phyloP scores from a whole-genome alignment of 2,329 filamentous ascomycete genomes.

The Dendrostoma leiphaemia region DNA sequence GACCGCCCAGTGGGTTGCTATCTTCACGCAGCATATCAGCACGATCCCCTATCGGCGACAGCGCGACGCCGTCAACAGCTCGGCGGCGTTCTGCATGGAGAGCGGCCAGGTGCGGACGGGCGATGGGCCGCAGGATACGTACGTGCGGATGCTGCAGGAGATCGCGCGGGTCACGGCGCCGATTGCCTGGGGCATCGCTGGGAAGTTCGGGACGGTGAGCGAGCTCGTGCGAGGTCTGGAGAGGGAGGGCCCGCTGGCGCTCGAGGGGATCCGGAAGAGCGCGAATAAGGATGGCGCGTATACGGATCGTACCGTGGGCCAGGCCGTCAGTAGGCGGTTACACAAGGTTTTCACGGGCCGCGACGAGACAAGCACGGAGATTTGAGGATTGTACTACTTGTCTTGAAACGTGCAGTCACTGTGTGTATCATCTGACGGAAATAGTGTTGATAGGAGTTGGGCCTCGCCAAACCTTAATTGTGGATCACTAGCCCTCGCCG shows the following conservation, averaged over 20 bases:
- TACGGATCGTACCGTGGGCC: conserved; percentile 55
- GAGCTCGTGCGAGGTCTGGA: conserved; percentile 60
- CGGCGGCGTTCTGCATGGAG: conserved; percentile 75
- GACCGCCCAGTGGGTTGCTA: conserved; percentile 69
- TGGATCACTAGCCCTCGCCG: too few relatives aligned
- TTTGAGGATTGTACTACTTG: too few relatives aligned
- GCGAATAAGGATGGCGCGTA: conserved; percentile 56
- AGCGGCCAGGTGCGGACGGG: conserved; percentile 72
- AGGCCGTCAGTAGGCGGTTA: conserved; percentile 56
- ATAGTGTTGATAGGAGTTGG: too few relatives aligned
- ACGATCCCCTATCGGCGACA: conserved; percentile 69
- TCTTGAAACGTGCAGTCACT: too few relatives aligned
- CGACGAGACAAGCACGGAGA: conserved; percentile 55
- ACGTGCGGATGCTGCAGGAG: conserved; percentile 73
- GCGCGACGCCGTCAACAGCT: conserved; percentile 45
- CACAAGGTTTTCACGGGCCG: conserved; percentile 58
- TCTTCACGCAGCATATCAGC: conserved; percentile 77
- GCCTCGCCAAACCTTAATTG: too few relatives aligned
- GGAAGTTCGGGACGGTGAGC: conserved; percentile 57
- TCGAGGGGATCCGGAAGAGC: conserved; percentile 61
- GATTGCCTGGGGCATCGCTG: conserved; percentile 67
- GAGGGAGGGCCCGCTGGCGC: conserved; percentile 52
- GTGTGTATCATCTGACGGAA: too few relatives aligned
- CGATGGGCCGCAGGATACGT: conserved; percentile 64
- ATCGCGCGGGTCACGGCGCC: conserved; percentile 69